A percentile compares a stretch with the other conserved stretches of the same genome.
Evolutionary conservation across 306 rosid species (phyloP).

Genomic region (Pyrus communis): DNA sequence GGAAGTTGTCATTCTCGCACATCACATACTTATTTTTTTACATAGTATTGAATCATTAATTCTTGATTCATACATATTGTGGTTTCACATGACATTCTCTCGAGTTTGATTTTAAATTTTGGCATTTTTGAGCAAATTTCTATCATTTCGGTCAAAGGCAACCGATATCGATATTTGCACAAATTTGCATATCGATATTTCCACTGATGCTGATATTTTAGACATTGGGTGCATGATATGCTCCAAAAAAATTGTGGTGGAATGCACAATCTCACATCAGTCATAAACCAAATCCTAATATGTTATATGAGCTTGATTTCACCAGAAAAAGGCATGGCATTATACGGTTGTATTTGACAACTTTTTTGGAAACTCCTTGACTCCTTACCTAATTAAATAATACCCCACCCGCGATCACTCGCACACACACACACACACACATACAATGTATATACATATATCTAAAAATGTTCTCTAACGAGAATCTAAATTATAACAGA

Average conservation of each 20-base stretch:
- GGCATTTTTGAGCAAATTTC: too few species aligned
- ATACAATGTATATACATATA: background rate
- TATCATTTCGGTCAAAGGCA: too few species aligned
- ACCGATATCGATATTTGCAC: too few species aligned
- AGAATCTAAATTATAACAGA: background rate
- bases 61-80: too few species aligned
- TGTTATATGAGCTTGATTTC: background rate
- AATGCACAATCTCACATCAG: background rate
- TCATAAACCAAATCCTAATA: background rate
- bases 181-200: too few species aligned
- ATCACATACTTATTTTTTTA: too few species aligned
- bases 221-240: background rate
- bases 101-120: too few species aligned
- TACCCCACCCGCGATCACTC: background rate
- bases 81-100: too few species aligned
- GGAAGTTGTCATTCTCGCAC: too few species aligned
- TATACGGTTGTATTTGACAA: background rate
- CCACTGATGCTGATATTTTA: too few species aligned
- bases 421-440: too few species aligned
- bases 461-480: background rate
- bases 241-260: background rate
- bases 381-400: background rate
- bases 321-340: background rate
- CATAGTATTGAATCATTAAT: too few species aligned
- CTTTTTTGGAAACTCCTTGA: background rate